These are phyloP conservation scores for Xylariaceae sp. DNA, from an alignment of 2,329 filamentous ascomycete species.

Conservation along the genomic window DNA sequence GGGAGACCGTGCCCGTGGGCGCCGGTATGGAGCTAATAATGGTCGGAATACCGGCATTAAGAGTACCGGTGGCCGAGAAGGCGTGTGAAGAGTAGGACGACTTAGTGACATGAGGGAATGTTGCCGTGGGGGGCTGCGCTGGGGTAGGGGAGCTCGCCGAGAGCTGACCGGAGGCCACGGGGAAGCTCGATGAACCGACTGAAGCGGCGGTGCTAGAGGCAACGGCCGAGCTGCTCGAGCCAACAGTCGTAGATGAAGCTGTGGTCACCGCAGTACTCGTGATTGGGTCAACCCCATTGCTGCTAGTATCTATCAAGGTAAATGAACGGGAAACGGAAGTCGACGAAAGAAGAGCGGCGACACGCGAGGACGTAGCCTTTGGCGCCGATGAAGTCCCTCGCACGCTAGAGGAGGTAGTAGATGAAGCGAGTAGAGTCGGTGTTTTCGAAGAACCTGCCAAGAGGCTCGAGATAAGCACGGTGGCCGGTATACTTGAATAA, in stretches of 20 bases:
- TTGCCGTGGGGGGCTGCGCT: neutral
- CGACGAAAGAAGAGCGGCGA: neutral
- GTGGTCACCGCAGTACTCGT: neutral
- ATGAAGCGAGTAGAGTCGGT: conserved; percentile 2
- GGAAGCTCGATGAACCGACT: neutral
- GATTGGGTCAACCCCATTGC: neutral
- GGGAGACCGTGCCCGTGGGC: conserved; percentile 36
- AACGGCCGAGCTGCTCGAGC: neutral
- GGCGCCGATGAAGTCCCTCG: neutral
- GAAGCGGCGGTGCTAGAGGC: neutral
- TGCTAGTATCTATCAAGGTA: neutral
- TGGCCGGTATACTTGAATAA: neutral
- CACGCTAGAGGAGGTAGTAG: conserved; percentile 3
- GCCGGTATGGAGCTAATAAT: conserved; percentile 29
- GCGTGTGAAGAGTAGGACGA: conserved; percentile 17
- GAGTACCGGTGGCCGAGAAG: conserved; percentile 31
- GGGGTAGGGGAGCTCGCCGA: conserved; percentile 1
- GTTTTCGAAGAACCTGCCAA: neutral
- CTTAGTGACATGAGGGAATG: conserved; percentile 11
- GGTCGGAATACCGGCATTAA: conserved; percentile 39
- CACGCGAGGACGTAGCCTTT: neutral
- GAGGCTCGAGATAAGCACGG: neutral
- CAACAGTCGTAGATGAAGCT: conserved; percentile 1
- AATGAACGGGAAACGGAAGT: conserved; percentile 1
- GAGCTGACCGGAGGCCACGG: conserved; percentile 3